These are phyloP conservation scores for Lachnellula cervina DNA, from an alignment of 2,329 filamentous ascomycete genomes.

Conservation along the genomic window DNA sequence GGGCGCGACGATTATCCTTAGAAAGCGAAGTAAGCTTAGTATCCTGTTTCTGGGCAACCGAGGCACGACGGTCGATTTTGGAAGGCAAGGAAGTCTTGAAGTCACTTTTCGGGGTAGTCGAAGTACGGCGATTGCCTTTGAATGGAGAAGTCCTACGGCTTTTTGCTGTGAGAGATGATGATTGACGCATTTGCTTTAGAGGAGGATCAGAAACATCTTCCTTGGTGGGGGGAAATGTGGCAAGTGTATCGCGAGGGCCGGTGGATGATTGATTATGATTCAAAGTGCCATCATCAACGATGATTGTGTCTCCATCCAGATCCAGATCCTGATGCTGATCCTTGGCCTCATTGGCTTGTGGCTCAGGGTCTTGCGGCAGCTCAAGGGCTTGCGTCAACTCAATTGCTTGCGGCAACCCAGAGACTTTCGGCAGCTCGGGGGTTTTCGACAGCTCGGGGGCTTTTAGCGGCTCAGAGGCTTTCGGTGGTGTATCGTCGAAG, in stretches of 20 bases:
- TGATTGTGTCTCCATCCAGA: not conserved
- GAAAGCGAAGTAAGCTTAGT: not conserved
- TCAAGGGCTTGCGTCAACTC: too few relatives aligned
- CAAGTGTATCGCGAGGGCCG: not conserved
- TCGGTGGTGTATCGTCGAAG: too few relatives aligned
- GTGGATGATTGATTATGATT: not conserved
- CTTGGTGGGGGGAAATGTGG: not conserved
- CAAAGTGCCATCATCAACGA: not conserved
- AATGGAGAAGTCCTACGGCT: too few relatives aligned
- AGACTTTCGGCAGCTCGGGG: too few relatives aligned
- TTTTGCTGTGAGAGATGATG: not conserved
- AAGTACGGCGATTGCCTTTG: too few relatives aligned
- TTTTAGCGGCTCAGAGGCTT: too few relatives aligned
- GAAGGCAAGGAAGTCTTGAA: not conserved
- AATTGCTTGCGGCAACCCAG: too few relatives aligned
- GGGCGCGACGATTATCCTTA: not conserved
- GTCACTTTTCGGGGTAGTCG: too few relatives aligned
- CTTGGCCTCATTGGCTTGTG: not conserved
- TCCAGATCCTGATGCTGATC: too few relatives aligned
- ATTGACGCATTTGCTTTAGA: not conserved
- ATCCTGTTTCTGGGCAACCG: not conserved
- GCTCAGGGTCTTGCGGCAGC: too few relatives aligned
- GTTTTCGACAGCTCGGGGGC: too few relatives aligned
- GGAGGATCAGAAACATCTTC: not conserved
- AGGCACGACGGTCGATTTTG: not conserved